Evolutionary conservation across 495 filamentous ascomycete genomes (phyloP).

Genomic region (Aspergillus bridgeri): DNA sequence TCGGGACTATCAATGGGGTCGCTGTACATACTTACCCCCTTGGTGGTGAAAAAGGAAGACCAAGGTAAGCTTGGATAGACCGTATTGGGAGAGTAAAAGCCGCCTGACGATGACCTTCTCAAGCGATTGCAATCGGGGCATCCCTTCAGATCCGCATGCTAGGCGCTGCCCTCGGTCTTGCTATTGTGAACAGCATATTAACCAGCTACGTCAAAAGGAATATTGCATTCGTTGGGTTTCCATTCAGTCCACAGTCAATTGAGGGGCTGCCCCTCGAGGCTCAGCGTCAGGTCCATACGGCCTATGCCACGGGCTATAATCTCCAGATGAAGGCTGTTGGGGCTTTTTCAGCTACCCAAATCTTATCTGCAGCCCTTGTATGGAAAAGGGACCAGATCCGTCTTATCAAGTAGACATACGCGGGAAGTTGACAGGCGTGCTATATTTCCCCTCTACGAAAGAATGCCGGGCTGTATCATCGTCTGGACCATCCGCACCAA

Average conservation of each 20-base stretch:
- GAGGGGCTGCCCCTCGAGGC: constrained; percentile 6
- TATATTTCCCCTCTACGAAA: too few relatives aligned
- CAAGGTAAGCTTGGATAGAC: too few relatives aligned
- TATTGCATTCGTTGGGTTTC: constrained; percentile 2
- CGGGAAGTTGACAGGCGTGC: too few relatives aligned
- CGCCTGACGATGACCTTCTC: too few relatives aligned
- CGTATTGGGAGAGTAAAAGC: too few relatives aligned
- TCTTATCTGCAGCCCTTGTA: constrained; percentile 14
- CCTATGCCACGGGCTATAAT: constrained; percentile 26
- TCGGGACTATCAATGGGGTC: constrained; percentile 47
- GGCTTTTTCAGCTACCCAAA: constrained; percentile 21
- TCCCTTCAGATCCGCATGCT: constrained; percentile 22
- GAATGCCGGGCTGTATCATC: too few relatives aligned
- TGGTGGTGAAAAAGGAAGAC: constrained; percentile 37
- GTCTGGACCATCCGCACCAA: too few relatives aligned
- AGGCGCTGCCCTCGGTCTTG: constrained; percentile 30
- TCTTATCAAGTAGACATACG: too few relatives aligned
- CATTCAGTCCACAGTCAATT: constrained; percentile 10
- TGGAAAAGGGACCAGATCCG: too few relatives aligned
- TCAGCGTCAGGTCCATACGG: constrained; percentile 14
- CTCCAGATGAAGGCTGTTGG: constrained; percentile 27
- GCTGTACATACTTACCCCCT: constrained; percentile 48
- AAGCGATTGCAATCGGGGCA: constrained; percentile 22
- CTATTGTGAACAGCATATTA: constrained; percentile 22
- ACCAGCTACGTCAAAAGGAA: constrained; percentile 19